Base-by-base conservation (phyloP, 306 rosid genomes). In the Citrullus mucosospermus region DNA sequence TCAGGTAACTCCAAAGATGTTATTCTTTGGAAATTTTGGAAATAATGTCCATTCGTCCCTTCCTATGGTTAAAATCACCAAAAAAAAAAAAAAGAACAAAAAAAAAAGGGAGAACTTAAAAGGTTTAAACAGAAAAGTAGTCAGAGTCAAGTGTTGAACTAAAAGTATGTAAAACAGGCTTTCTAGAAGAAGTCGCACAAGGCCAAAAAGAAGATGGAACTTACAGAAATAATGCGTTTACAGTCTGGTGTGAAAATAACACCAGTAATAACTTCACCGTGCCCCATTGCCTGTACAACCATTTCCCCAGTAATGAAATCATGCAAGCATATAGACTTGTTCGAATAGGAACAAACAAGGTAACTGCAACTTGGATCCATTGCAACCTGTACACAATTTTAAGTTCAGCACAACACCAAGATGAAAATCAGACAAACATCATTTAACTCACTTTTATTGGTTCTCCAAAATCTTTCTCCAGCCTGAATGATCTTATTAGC, bases 181-280 rank as follows among this genome's bases (percentile, higher is more conserved):
- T 48, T 48, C 59, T 48, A 71, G 15, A 48, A 71, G 51, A 15
- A 46, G 59, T 48, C 1, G 11, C 9, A n/a, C 22, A 25, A 77
- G 34, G 25, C 39, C 41, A 57, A 78, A 82, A 66, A 78, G 78
- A 25, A 32, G 66, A 78, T 66, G 75, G 55, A 81, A 82, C 93
- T 89, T 80, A 91, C 93, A 15, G 92, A 89, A 80, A 91, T 83
- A 77, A 91, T 85, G 76, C 85, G 94, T 86, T 87, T 88, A 91
- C 90, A 89, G 67, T 91, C 97, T 18, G 93, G 91, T 86, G 89
- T 85, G 85, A 91, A 89, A 84, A 91, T 83, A 85, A 85, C 86
- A 73, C 97, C 97, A 73, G 97, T 91, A 55, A 91, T 85, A 82
- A 91, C 83, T 84, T 91, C 97, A 84, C 92, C 90, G 81, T 91